Conservation (phyloP, 2,329 filamentous ascomycete genomes). For the Colletotrichum zoysiae region DNA sequence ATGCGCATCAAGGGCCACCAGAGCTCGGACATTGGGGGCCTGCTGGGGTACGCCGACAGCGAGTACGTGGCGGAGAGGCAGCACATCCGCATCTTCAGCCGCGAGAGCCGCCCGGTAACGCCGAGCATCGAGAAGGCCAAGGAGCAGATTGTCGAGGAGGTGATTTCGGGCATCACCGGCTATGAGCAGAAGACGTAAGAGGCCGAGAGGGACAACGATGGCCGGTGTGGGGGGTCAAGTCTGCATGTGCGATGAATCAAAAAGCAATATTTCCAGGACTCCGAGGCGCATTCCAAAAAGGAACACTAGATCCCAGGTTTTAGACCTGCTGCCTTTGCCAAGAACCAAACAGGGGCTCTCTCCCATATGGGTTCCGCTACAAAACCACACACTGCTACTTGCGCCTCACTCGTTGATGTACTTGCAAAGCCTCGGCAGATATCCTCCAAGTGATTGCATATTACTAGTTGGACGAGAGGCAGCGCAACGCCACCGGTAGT, state of each 20-base stretch:
- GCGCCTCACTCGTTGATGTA: neutral
- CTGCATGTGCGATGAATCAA: constrained; percentile 11
- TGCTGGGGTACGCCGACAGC: constrained; percentile 92
- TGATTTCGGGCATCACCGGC: constrained; percentile 44
- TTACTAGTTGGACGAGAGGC: neutral
- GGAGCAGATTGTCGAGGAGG: constrained; percentile 29
- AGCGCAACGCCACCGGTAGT: constrained; percentile 21
- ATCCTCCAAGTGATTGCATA: neutral
- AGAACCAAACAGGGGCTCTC: neutral
- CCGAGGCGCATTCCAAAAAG: constrained; percentile 15
- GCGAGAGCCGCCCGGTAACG: constrained; percentile 66
- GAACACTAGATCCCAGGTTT: neutral
- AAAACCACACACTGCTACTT: neutral
- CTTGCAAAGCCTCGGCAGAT: neutral
- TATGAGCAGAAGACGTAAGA: constrained; percentile 42
- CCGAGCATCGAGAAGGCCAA: constrained; percentile 52
- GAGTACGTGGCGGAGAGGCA: constrained; percentile 93
- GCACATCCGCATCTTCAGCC: constrained; percentile 82
- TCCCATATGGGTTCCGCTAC: neutral
- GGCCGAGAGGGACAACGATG: neutral
- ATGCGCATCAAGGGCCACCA: constrained; percentile 84
- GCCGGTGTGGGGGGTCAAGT: neutral
- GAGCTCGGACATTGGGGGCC: constrained; percentile 82
- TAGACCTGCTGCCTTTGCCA: constrained; percentile 17
- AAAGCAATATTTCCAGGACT: neutral